These are phyloP conservation scores for Boletellus dicymbophilus DNA, from an alignment of 1,284 basidiomycete genomes.

Conservation along the genomic window DNA sequence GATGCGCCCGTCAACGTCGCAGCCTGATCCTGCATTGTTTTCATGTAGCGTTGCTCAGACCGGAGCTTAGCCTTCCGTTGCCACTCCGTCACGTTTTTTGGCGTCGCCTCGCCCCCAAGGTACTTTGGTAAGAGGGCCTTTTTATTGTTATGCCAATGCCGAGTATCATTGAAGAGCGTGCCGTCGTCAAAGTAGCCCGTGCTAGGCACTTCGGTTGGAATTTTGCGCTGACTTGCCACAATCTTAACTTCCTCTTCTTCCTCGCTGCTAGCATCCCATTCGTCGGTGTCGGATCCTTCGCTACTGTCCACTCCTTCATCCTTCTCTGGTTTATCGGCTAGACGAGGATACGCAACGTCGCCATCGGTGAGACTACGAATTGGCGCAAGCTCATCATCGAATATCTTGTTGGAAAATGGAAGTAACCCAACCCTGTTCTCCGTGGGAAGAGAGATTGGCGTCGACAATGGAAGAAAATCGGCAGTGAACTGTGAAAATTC, in stretches of 20 bases:
- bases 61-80: conserved; percentile 41
- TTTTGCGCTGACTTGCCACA: not conserved
- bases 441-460: conserved; percentile 1
- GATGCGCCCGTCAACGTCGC: conserved; percentile 63
- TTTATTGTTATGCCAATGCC: conserved; percentile 59
- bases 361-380: conserved; percentile 36
- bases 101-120: conserved; percentile 46
- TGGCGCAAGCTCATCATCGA: conserved; percentile 45
- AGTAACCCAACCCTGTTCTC: conserved; percentile 37
- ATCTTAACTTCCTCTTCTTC: conserved; percentile 6
- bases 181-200: conserved; percentile 40
- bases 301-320: conserved; percentile 15
- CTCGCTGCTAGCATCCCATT: conserved; percentile 27
- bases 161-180: conserved; percentile 48
- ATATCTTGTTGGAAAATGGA: conserved; percentile 52
- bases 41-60: conserved; percentile 57
- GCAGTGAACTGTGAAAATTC: conserved; percentile 27
- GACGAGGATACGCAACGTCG: not conserved
- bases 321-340: conserved; percentile 1
- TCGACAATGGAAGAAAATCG: conserved; percentile 13
- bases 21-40: conserved; percentile 55
- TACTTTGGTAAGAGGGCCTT: conserved; percentile 54
- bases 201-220: not conserved
- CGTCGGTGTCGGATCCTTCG: conserved; percentile 14
- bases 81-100: conserved; percentile 34